Conservation (phyloP, 805 yeast species). For the Brettanomyces bruxellensis region DNA sequence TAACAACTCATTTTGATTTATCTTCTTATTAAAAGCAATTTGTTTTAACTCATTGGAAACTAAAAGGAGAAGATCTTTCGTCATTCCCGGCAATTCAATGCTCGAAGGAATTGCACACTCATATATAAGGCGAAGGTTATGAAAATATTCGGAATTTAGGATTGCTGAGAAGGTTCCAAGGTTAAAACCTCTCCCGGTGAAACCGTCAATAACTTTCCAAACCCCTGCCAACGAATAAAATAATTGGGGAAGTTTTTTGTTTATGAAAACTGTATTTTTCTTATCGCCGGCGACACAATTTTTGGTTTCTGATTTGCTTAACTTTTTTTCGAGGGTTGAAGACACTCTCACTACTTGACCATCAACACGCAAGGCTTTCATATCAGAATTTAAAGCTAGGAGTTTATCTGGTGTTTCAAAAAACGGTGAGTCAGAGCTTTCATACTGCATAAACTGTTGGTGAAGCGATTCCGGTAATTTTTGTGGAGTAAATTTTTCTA, state of each 20-base stretch:
- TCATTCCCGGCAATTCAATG: conserved; percentile 45
- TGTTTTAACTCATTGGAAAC: conserved; percentile 6
- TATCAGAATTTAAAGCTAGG: conserved; percentile 1
- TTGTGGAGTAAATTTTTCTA: conserved; percentile 19
- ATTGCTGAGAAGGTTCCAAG: conserved; percentile 48
- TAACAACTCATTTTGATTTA: conserved; percentile 7
- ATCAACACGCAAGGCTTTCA: conserved; percentile 23
- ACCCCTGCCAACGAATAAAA: conserved; percentile 47
- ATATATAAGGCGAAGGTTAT: conserved; percentile 47
- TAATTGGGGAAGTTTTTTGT: conserved; percentile 29
- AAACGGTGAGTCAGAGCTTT: conserved; percentile 4
- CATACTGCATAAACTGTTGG: conserved; percentile 26
- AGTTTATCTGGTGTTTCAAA: conserved; percentile 2
- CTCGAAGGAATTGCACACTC: conserved; percentile 52
- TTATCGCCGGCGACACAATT: not conserved
- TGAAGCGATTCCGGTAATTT: conserved; percentile 41
- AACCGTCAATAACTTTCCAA: conserved; percentile 32
- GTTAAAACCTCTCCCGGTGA: conserved; percentile 31
- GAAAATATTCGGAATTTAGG: conserved; percentile 48
- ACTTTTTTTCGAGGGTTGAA: conserved; percentile 19
- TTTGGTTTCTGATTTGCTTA: not conserved
- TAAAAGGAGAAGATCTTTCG: conserved; percentile 38
- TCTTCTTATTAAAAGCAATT: not conserved
- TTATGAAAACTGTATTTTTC: conserved; percentile 27
- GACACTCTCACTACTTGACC: conserved; percentile 40